phyloP scores from a whole-genome alignment of 495 filamentous ascomycete genomes.

The Tuber brumale region DNA sequence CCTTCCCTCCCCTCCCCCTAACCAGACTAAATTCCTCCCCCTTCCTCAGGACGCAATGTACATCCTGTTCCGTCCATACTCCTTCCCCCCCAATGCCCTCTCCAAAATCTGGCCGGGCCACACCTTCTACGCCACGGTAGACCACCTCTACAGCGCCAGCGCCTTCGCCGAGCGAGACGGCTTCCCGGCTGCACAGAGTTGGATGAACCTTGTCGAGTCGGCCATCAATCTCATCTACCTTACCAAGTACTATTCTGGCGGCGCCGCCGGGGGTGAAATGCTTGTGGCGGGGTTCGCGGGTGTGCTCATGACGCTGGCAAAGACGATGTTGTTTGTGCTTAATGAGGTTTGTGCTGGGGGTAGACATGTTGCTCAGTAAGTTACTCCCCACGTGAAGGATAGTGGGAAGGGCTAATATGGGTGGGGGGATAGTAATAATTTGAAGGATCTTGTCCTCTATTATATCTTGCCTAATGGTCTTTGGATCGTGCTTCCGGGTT shows the following conservation, averaged over 20 bases:
- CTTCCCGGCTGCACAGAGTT: constrained; percentile 70
- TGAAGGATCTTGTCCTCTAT: constrained; percentile 14
- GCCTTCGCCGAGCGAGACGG: constrained; percentile 65
- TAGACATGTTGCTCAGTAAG: constrained; percentile 24
- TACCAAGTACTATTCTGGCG: constrained; percentile 52
- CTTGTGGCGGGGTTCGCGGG: constrained; percentile 62
- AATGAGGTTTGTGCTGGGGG: constrained; percentile 31
- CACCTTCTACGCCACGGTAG: constrained; percentile 70
- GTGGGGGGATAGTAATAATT: constrained; percentile 18
- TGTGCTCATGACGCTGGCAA: constrained; percentile 74
- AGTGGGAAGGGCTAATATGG: neutral
- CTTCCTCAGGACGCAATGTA: constrained; percentile 77
- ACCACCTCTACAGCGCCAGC: constrained; percentile 79
- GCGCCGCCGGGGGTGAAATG: constrained; percentile 48
- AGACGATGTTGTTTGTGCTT: constrained; percentile 83
- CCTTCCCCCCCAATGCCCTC: constrained; percentile 70
- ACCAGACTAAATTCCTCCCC: constrained; percentile 48
- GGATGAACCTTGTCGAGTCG: constrained; percentile 69
- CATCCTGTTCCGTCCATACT: constrained; percentile 72
- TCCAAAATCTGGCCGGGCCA: constrained; percentile 79
- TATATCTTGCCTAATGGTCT: constrained; percentile 22
- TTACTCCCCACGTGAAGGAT: neutral
- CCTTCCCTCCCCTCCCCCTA: neutral
- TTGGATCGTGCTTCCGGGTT: constrained; percentile 23
- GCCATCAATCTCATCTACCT: constrained; percentile 65